These are phyloP conservation scores for Neonectria sp. DNA, from an alignment of 2,329 filamentous ascomycete genomes.

Conservation along the genomic window DNA sequence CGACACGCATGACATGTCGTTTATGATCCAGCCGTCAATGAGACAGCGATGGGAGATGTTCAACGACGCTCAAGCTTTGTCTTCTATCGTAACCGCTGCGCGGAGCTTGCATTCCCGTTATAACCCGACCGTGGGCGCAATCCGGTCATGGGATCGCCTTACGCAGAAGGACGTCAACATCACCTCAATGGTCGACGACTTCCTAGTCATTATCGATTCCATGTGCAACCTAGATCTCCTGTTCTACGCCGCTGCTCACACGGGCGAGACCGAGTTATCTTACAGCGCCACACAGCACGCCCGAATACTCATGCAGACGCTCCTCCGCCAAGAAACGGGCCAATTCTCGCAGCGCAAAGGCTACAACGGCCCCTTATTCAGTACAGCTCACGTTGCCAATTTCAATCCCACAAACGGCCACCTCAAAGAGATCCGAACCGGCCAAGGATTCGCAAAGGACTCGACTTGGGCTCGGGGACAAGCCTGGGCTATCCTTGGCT, in stretches of 20 bases:
- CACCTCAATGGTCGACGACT: slow-evolving; percentile 51
- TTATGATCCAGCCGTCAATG: slow-evolving; percentile 66
- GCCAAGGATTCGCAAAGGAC: slow-evolving; percentile 61
- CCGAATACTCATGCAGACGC: slow-evolving; percentile 54
- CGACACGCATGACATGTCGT: slow-evolving; percentile 69
- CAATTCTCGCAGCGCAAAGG: slow-evolving; percentile 26
- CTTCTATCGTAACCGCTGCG: slow-evolving; percentile 61
- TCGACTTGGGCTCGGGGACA: slow-evolving; percentile 69
- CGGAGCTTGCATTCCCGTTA: slow-evolving; percentile 60
- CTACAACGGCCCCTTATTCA: slow-evolving; percentile 45
- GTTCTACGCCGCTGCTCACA: slow-evolving; percentile 54
- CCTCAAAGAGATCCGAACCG: slow-evolving; percentile 62
- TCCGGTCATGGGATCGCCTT: slow-evolving; percentile 64
- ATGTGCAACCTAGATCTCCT: slow-evolving; percentile 58
- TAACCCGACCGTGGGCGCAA: slow-evolving; percentile 59
- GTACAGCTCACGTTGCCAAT: slow-evolving; percentile 65
- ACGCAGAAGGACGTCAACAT: slow-evolving; percentile 50
- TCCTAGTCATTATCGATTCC: slow-evolving; percentile 60
- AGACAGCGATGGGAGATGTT: slow-evolving; percentile 64
- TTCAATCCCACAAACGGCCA: slow-evolving; percentile 60
- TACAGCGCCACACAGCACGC: slow-evolving; percentile 57
- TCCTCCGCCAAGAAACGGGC: slow-evolving; percentile 56
- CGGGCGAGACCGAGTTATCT: slow-evolving; percentile 44
- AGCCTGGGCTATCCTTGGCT: slow-evolving; percentile 67
- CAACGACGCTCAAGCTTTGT: slow-evolving; percentile 54